Percentiles rank a stretch among this genome's conserved stretches.
phyloP scores from a whole-genome alignment of 805 yeast species.

The Naumovozyma castellii region DNA sequence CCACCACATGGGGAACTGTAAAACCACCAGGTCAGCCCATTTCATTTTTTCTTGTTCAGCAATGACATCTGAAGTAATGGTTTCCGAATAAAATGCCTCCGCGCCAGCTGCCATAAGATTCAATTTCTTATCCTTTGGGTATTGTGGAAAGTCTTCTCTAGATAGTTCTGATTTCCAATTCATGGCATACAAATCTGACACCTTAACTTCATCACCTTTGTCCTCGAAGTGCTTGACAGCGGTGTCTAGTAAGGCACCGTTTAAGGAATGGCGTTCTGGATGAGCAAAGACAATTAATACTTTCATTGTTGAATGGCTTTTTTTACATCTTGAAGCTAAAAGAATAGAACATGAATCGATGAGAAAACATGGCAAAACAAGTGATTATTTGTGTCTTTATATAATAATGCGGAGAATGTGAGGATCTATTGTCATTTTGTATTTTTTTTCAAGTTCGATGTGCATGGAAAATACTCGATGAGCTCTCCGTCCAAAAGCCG shows the following conservation, averaged over 20 bases:
- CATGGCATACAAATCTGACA: slow-evolving; percentile 18
- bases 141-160: slow-evolving; percentile 12
- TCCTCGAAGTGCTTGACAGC: slow-evolving; percentile 9
- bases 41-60: slow-evolving; percentile 16
- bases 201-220: slow-evolving; percentile 19
- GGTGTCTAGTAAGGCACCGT: slow-evolving; percentile 11
- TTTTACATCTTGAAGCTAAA: too few relatives aligned
- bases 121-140: slow-evolving; percentile 4
- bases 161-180: slow-evolving; percentile 17
- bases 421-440: too few relatives aligned
- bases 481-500: too few relatives aligned
- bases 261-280: slow-evolving; percentile 18
- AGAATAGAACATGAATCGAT: too few relatives aligned
- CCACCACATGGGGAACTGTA: slow-evolving; percentile 22
- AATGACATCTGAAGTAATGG: slow-evolving; percentile 14
- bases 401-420: too few relatives aligned
- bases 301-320: too few relatives aligned
- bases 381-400: too few relatives aligned
- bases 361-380: too few relatives aligned
- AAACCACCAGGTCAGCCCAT: slow-evolving; percentile 16
- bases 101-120: slow-evolving; percentile 5
- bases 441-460: too few relatives aligned
- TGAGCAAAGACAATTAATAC: slow-evolving; percentile 20
- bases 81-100: slow-evolving; percentile 3
- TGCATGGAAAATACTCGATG: too few relatives aligned